phyloP scores from a whole-genome alignment of 1,284 basidiomycete genomes.

The Hortiboletus rubellus region DNA sequence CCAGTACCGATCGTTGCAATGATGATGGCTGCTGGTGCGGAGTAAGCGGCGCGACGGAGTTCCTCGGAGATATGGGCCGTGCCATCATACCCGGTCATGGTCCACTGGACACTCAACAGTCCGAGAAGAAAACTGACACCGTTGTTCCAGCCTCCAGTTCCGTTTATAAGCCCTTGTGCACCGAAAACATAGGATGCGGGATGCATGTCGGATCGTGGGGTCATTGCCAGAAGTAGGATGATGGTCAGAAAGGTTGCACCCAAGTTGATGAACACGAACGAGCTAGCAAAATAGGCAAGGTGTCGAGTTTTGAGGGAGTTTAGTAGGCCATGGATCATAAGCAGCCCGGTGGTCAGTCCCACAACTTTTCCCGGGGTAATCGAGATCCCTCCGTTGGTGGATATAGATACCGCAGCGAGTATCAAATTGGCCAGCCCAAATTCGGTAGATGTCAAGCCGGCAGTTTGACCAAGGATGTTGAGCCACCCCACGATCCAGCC shows the following conservation, averaged over 20 bases:
- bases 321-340: conserved; percentile 72
- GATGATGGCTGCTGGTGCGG: conserved; percentile 79
- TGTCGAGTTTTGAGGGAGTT: conserved; percentile 83
- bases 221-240: conserved; percentile 81
- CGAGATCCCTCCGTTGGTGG: conserved; percentile 15
- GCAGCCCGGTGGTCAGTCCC: conserved; percentile 70
- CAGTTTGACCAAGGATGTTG: conserved; percentile 84
- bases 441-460: conserved; percentile 84
- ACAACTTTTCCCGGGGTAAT: conserved; percentile 60
- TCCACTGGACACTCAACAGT: conserved; percentile 89
- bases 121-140: conserved; percentile 89
- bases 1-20: conserved; percentile 89
- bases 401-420: conserved; percentile 61
- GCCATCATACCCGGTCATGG: conserved; percentile 78
- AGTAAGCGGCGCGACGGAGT: conserved; percentile 84
- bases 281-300: conserved; percentile 75
- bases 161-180: conserved; percentile 63
- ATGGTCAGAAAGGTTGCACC: conserved; percentile 78
- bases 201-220: conserved; percentile 80
- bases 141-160: conserved; percentile 77
- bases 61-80: conserved; percentile 93
- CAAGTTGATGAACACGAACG: conserved; percentile 88
- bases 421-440: conserved; percentile 91
- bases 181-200: conserved; percentile 78
- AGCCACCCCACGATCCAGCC: conserved; percentile 86